These are phyloP conservation scores for Aspergillus affinis DNA, from an alignment of 495 filamentous ascomycete genomes.

Conservation along the genomic window DNA sequence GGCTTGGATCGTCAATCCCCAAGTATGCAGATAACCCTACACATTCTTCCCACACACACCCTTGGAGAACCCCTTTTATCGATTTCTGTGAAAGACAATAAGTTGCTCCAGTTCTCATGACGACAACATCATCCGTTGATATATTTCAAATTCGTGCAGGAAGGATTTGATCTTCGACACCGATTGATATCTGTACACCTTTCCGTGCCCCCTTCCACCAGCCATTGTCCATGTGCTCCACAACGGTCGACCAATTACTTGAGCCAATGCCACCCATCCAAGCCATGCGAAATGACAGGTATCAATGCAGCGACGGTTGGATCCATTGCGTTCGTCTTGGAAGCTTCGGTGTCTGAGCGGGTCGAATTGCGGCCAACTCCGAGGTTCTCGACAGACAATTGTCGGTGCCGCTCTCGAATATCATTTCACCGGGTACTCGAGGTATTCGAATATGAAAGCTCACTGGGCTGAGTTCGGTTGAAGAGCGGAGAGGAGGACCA, in stretches of 20 bases:
- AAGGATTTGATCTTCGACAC: not conserved
- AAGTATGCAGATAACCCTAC: slow-evolving; percentile 18
- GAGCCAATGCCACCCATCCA: not conserved
- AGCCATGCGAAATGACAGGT: not conserved
- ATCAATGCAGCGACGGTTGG: not conserved
- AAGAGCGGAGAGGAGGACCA: slow-evolving; percentile 1
- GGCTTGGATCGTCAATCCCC: slow-evolving; percentile 13
- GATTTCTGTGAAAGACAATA: slow-evolving; percentile 8
- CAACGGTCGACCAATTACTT: not conserved
- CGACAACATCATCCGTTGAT: slow-evolving; percentile 9
- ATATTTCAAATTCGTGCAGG: slow-evolving; percentile 7
- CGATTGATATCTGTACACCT: not conserved
- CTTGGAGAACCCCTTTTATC: not conserved
- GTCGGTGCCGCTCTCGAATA: not conserved
- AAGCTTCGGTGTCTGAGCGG: not conserved
- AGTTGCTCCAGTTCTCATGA: slow-evolving; percentile 2
- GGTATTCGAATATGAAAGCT: slow-evolving; percentile 7
- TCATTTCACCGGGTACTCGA: not conserved
- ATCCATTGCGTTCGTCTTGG: slow-evolving; percentile 1
- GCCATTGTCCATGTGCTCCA: not conserved
- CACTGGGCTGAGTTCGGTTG: slow-evolving; percentile 4
- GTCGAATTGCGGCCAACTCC: slow-evolving; percentile 3
- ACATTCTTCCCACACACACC: slow-evolving; percentile 11
- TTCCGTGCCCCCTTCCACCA: not conserved
- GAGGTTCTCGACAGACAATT: slow-evolving; percentile 1